Evolutionary conservation across 352 stramenopile species (phyloP).

Genomic region (Pythium brassicae): DNA sequence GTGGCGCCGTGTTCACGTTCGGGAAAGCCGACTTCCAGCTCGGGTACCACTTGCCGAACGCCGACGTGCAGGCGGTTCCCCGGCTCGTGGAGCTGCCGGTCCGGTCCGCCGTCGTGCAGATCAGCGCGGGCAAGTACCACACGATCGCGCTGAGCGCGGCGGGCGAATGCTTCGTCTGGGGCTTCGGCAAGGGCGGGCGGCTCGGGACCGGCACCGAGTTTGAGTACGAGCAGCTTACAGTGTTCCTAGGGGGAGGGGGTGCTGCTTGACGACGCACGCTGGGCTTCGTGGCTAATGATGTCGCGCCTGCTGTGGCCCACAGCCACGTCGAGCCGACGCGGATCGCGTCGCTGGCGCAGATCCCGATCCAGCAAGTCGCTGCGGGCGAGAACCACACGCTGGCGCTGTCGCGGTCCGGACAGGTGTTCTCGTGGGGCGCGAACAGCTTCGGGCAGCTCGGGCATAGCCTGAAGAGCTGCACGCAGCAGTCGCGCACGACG

Average conservation of each 20-base stretch:
- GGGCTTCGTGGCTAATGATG: no score
- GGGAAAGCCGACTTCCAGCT: slow-evolving; percentile 85
- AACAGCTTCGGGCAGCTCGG: slow-evolving; percentile 80
- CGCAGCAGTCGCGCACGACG: slow-evolving; percentile 47
- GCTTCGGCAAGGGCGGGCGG: slow-evolving; percentile 76
- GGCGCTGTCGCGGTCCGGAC: slow-evolving; percentile 53
- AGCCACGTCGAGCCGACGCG: slow-evolving; percentile 55
- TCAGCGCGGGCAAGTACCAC: slow-evolving; percentile 81
- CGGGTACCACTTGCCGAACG: slow-evolving; percentile 79
- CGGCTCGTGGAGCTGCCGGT: slow-evolving; percentile 57
- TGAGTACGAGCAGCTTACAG: slow-evolving; percentile 45
- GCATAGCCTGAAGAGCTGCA: slow-evolving; percentile 51
- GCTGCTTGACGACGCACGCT: no score
- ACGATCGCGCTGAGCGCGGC: slow-evolving; percentile 59
- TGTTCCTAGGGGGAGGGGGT: no score
- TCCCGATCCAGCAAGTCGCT: slow-evolving; percentile 59
- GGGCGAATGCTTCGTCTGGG: slow-evolving; percentile 76
- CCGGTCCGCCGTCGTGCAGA: slow-evolving; percentile 44
- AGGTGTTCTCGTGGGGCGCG: slow-evolving; percentile 82
- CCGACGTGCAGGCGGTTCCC: slow-evolving; percentile 63
- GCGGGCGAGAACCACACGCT: slow-evolving; percentile 82
- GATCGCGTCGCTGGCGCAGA: slow-evolving; percentile 38
- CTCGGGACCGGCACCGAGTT: slow-evolving; percentile 75
- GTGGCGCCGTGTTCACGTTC: slow-evolving; percentile 70
- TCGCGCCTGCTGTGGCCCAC: no score